Percentiles rank a stretch among this genome's conserved stretches.
Evolutionary conservation across 208 protist genomes (phyloP).

Genomic region (Leishmania martiniquensis): DNA sequence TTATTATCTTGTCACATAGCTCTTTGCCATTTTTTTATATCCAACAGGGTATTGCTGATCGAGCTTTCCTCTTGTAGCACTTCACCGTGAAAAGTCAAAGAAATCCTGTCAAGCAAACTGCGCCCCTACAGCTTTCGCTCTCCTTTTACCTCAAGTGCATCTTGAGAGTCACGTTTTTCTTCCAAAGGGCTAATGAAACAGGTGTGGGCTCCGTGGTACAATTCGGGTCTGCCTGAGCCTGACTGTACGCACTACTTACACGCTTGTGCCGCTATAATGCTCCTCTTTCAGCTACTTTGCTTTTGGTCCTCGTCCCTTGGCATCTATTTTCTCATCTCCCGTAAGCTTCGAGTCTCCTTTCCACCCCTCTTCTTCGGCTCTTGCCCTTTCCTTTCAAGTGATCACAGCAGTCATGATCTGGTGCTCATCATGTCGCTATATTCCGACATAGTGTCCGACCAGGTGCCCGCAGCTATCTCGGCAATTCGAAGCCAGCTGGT

Average conservation of each 20-base stretch:
- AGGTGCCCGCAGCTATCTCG: conserved; percentile 31
- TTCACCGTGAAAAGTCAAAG: background rate
- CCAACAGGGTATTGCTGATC: background rate
- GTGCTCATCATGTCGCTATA: conserved; percentile 26
- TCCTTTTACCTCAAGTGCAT: background rate
- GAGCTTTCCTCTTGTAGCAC: background rate
- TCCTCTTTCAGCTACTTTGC: background rate
- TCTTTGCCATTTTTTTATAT: too few species aligned
- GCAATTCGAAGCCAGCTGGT: conserved; percentile 17
- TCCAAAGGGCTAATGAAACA: background rate
- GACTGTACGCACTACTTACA: background rate
- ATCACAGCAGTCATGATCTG: background rate
- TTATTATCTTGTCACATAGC: background rate
- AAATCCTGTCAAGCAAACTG: background rate
- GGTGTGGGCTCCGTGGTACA: background rate
- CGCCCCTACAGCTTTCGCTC: background rate
- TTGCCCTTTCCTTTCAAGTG: background rate
- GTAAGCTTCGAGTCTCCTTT: background rate
- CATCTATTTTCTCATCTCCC: background rate
- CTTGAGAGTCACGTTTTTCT: background rate
- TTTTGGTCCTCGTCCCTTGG: background rate
- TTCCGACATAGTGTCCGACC: conserved; percentile 37
- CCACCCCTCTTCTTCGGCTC: background rate
- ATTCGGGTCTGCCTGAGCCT: background rate
- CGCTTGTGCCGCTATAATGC: background rate